Evolutionary conservation across 2,329 filamentous ascomycete genomes (phyloP).

Genomic region (Dendryphion nanum): DNA sequence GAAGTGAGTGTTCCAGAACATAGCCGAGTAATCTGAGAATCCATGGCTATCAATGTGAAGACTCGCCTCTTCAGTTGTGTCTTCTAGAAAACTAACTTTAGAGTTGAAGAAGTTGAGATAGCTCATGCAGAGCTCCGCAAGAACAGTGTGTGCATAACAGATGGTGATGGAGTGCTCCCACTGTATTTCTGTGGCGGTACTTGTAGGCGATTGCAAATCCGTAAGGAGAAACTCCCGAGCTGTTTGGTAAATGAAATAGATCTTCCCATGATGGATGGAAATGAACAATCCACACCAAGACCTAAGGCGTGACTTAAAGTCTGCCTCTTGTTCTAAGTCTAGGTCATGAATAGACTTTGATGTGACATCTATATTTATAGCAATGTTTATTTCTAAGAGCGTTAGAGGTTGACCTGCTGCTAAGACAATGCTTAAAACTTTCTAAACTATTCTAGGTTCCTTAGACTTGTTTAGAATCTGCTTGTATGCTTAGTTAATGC

Average conservation of each 20-base stretch:
- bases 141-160: not conserved
- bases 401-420: constrained; percentile 8
- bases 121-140: not conserved
- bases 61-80: not conserved
- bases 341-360: no score
- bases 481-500: no score
- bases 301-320: no score
- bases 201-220: not conserved
- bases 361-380: constrained; percentile 9
- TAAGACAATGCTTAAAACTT: constrained; percentile 11
- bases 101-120: not conserved
- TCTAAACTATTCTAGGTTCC: constrained; percentile 11
- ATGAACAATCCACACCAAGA: constrained; percentile 8
- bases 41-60: constrained; percentile 3
- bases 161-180: not conserved
- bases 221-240: constrained; percentile 6
- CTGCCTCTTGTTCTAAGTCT: no score
- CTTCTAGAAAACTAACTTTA: not conserved
- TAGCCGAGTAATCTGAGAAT: constrained; percentile 5
- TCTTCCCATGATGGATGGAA: constrained; percentile 1
- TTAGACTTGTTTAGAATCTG: constrained; percentile 21
- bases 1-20: constrained; percentile 11
- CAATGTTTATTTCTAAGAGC: constrained; percentile 8
- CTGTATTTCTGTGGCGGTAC: not conserved
- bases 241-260: constrained; percentile 7